A percentile compares a stretch with the other conserved stretches of the same genome.
phyloP scores from a whole-genome alignment of 2,329 filamentous ascomycete genomes.

The Peltaster fructicola region DNA sequence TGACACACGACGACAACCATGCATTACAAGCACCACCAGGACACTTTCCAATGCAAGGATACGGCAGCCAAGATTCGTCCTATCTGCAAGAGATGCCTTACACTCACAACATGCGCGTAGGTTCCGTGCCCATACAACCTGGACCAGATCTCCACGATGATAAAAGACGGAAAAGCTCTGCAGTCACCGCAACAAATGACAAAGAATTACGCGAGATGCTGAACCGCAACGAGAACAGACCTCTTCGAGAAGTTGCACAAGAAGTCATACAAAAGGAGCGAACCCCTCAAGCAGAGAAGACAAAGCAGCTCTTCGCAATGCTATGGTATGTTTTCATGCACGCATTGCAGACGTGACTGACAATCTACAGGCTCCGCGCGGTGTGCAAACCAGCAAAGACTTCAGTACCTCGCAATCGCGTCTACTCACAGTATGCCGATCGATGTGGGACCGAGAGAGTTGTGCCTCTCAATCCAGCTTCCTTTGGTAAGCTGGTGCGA shows the following conservation, averaged over 20 bases:
- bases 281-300: conserved; percentile 65
- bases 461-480: conserved; percentile 87
- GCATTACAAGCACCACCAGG: conserved; percentile 2
- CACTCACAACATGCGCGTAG: conserved; percentile 11
- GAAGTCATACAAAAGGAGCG: conserved; percentile 65
- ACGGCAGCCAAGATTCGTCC: conserved; percentile 11
- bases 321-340: conserved; percentile 51
- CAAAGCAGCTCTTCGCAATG: conserved; percentile 77
- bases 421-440: conserved; percentile 90
- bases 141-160: conserved; percentile 21
- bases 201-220: conserved; percentile 64
- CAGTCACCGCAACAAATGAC: conserved; percentile 63
- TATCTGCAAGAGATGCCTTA: conserved; percentile 13
- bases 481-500: conserved; percentile 90
- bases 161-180: conserved; percentile 36
- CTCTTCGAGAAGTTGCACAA: conserved; percentile 51
- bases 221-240: conserved; percentile 47
- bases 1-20: conserved; percentile 9
- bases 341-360: conserved; percentile 1
- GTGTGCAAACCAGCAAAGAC: conserved; percentile 59
- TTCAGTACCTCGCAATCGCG: conserved; percentile 78
- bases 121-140: conserved; percentile 11
- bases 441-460: conserved; percentile 86
- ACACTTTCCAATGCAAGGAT: conserved; percentile 9
- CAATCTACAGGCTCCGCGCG: conserved; percentile 44